Evolutionary conservation across 1,139 yeast genomes (phyloP), one percentile per base, ranked within the genome.

Genomic region (Candida sojae): DNA sequence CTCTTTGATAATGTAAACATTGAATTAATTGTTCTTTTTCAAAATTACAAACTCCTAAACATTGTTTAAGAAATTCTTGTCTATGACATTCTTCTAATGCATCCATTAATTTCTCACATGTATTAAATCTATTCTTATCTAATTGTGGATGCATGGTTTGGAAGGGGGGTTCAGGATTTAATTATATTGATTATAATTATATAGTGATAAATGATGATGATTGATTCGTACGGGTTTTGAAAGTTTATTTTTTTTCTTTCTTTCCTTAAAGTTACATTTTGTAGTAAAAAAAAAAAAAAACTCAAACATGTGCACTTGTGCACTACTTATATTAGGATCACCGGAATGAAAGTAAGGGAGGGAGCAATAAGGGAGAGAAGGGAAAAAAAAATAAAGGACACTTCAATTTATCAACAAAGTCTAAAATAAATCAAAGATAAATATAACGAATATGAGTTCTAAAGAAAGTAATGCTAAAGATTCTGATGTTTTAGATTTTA

Each of bases 21-120:
- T 82, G 73, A 42, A 86, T 69, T 44, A 93, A 75, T 50, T 88
- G 92, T 53, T 88, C 89, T 62, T 91, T 91, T 59, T 87, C 86
- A 52, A 84, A 84, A 66, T 90, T 90, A 69, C 99, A 93, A 55
- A 82, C 73, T 35, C 98, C 98, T 56, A 89, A 72, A n/a, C 89
- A 84, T 62, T 88, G 83, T 58, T 82, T 79, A 54, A 88, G 59
- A 57, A 85, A 87, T 50, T 85, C 88, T 52, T 79, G 80, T 52
- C 83, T 77, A 61, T 92, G 97, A 64, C 99, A 93, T 62, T 88
- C 86, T 62, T 92, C 97, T 11, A 93, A 78, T 0, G 96, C 97
- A 55, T 86, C 86, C 70, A 93, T 90, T 47, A 91, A 78, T 53
- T 85, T 87, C 45, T 82, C 84, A 66, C 99, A 93, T 33, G 87